Conservation (phyloP, 129 eudicot genomes). For the sunflower (Helianthus annuus) region DNA sequence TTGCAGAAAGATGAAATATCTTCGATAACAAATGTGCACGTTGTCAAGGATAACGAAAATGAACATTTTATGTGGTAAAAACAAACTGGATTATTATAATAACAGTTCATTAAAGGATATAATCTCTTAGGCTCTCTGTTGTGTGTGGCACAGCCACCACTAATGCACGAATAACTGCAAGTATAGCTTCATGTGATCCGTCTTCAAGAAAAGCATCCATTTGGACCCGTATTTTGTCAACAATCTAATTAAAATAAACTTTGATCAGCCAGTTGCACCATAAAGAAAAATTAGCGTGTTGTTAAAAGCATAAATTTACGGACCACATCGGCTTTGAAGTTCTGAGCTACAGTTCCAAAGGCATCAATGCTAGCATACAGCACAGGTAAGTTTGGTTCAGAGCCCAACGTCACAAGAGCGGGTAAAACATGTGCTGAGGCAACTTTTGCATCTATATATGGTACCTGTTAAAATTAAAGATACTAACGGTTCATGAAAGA, state of each 20-base stretch:
- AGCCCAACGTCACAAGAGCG: conserved; percentile 94
- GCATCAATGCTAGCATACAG: conserved; percentile 94
- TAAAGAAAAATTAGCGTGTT: neutral
- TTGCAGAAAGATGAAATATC: conserved; percentile 71
- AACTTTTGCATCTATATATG: conserved; percentile 85
- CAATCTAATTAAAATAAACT: conserved; percentile 53
- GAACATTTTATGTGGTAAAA: neutral
- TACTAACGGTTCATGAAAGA: neutral
- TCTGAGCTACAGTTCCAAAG: conserved; percentile 96
- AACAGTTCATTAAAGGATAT: conserved; percentile 56
- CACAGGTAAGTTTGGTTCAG: conserved; percentile 89
- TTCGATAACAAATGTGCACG: conserved; percentile 79
- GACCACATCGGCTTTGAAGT: conserved; percentile 75
- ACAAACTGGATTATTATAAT: neutral
- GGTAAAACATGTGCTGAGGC: conserved; percentile 87
- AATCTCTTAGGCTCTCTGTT: conserved; percentile 83
- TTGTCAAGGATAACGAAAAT: conserved; percentile 54
- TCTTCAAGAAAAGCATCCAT: conserved; percentile 99
- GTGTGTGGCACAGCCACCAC: conserved; percentile 93
- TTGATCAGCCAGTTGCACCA: conserved; percentile 18
- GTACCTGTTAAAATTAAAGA: conserved; percentile 50
- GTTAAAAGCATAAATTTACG: conserved; percentile 17
- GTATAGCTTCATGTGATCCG: conserved; percentile 93
- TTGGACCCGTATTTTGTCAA: conserved; percentile 94
- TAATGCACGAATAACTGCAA: conserved; percentile 86